Base-by-base conservation (phyloP, 345 rosid species). In the Salix arbutifolia region DNA sequence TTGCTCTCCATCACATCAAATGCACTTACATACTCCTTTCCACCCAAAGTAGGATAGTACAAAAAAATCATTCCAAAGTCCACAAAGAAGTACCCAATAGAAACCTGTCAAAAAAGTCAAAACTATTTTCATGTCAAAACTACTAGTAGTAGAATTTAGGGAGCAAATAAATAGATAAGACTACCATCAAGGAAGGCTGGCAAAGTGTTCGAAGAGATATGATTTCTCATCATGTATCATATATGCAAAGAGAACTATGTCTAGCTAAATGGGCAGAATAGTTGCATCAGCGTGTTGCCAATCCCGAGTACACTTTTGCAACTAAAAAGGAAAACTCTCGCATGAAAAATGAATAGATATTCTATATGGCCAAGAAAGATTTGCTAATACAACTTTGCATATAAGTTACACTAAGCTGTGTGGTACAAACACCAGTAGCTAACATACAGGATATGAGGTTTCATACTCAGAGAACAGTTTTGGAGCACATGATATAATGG, bases 41-140 rank as follows among this genome's bases (percentile, higher is more conserved):
- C 84, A 23, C 84, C 84, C 53, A 81, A 50, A 60, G 75, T 52
- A 37, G 84, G 84, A 77, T 77, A 81, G 58, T 58, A 77, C 84
- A 76, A 76, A 44, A 77, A 64, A n/a, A 81, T 81, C 84, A 81
- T 81, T 44, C 80, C 84, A 64, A 81, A 74, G 70, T 81, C 84
- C n/a, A 58, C 72, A 16, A 72, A 21, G 80, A 81, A 81, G 84
- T 81, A 81, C 28, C 84, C 84, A 48, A 81, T 80, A 72, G 84
- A 81, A 77, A 81, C 80, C 84, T 81, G 78, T 69, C 74, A 72
- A 66, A 44, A 52, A 42, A 62, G 52, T 38, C 25, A 33, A 33
- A 35, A 48, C 23, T 26, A 21, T 33, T 37, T 31, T 72, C 26
- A 66, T 50, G 56, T 73, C 62, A 78, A 18, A 64, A 38, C 26